These are phyloP conservation scores for Nemania serpens DNA, from an alignment of 2,329 filamentous ascomycete genomes.

Conservation along the genomic window DNA sequence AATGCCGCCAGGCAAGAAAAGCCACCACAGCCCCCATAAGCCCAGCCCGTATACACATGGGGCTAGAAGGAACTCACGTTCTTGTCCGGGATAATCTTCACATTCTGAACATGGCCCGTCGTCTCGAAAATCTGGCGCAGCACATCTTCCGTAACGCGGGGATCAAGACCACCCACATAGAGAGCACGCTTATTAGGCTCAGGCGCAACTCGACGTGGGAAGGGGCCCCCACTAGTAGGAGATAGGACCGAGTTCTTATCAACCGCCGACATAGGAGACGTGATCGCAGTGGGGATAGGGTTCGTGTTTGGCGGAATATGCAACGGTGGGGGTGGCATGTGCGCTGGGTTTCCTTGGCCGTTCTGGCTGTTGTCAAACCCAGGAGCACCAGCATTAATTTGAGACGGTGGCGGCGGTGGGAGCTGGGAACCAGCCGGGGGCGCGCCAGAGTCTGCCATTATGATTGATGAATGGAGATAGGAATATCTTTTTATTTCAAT, in stretches of 20 bases:
- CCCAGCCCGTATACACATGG: neutral
- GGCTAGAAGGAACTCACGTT: conserved; percentile 71
- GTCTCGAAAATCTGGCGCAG: conserved; percentile 98
- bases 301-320: conserved; percentile 97
- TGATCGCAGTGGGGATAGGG: conserved; percentile 89
- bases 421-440: conserved; percentile 67
- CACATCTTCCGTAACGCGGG: conserved; percentile 93
- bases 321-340: conserved; percentile 89
- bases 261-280: conserved; percentile 76
- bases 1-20: neutral
- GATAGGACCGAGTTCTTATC: conserved; percentile 74
- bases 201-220: conserved; percentile 86
- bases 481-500: conserved; percentile 4
- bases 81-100: conserved; percentile 99
- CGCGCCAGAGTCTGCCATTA: conserved; percentile 79
- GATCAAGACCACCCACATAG: conserved; percentile 94
- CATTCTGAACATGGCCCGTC: conserved; percentile 95
- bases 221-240: conserved; percentile 79
- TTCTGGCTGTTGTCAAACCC: conserved; percentile 80
- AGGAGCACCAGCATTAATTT: conserved; percentile 70
- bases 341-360: conserved; percentile 69
- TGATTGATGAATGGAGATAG: conserved; percentile 38
- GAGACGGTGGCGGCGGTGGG: conserved; percentile 71
- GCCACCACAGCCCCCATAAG: neutral
- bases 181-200: conserved; percentile 98